Percentiles rank a stretch among this genome's conserved stretches.
Conservation (phyloP, 1,284 basidiomycete species). For the Ustanciosporium gigantosporum region DNA sequence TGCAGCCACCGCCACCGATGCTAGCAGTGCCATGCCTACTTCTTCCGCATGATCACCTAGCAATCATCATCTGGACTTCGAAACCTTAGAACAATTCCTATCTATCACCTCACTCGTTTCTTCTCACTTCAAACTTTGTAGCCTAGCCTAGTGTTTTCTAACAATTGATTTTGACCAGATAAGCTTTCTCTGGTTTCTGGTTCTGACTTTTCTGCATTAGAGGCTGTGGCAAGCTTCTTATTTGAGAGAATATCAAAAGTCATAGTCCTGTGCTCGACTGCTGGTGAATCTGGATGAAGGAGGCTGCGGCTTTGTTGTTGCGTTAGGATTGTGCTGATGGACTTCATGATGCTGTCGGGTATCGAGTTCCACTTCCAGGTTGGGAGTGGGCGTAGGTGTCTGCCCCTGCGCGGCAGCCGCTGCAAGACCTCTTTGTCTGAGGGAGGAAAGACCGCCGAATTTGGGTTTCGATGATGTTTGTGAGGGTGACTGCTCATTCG, state of each 20-base stretch:
- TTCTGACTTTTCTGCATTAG: too few relatives aligned
- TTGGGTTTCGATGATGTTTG: conserved; percentile 1
- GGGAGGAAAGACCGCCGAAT: conserved; percentile 15
- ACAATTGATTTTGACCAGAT: too few relatives aligned
- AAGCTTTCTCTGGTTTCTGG: too few relatives aligned
- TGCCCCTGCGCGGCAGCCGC: conserved; percentile 2
- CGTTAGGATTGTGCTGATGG: neutral
- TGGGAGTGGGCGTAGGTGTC: neutral
- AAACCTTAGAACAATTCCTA: too few relatives aligned
- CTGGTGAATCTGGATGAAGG: conserved; percentile 1
- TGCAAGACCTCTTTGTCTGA: conserved; percentile 25
- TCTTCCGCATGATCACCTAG: conserved; percentile 1
- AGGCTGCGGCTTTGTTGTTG: neutral
- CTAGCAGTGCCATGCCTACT: conserved; percentile 6
- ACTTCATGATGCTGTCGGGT: neutral
- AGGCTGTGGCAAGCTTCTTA: too few relatives aligned
- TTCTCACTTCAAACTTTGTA: too few relatives aligned
- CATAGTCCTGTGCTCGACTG: conserved; percentile 1
- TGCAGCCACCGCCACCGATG: neutral
- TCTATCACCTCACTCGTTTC: too few relatives aligned
- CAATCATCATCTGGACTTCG: too few relatives aligned
- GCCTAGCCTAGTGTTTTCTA: too few relatives aligned
- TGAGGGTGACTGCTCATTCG: neutral
- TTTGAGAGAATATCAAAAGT: too few relatives aligned
- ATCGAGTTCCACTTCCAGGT: conserved; percentile 4